Base-by-base conservation (phyloP, 1,284 basidiomycete genomes). In the Leccinum subfulvum region DNA sequence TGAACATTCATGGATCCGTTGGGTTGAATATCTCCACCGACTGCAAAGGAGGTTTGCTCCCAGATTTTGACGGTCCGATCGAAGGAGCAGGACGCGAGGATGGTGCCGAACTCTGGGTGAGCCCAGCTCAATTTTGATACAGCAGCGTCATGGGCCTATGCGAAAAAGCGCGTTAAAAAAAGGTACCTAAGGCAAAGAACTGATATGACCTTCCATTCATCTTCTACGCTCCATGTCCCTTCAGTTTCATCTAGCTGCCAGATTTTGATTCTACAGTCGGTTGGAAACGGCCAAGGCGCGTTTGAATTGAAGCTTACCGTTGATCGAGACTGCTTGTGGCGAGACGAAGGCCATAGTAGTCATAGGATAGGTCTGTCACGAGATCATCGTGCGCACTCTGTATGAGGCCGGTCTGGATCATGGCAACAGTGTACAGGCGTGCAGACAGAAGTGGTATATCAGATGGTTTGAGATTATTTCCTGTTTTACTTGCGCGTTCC, bases 21-120 rank as follows among this genome's bases (percentile, higher is more conserved):
- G 39, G 71, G 68, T 52, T 80, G 76, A 44, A 73, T 47, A 52
- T 80, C 77, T 33, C 73, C 64, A n/a, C 75, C 68, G 55, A 72
- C 65, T 44, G 70, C 60, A 49, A 76, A 74, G 9, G 77, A 75
- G 1, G 77, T 78, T 69, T 92, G 90, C 73, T 95, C 93, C 94
- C 94, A 97, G 18, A 97, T 84, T 75, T 95, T 91, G 61, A 94
- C 90, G 0, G 91, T 92, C 16, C 94, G 85, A 76, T 97, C 95
- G 70, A 94, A 94, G 1, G 91, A 94, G 6, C 86, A 86, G 0
- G 91, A 93, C 0, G 93, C 93, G 60, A 97, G 80, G 60, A 97
- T 84, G 1, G 87, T 85, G 10, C 94, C 94, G 66, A 94, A 94
- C 73, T 95, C 88, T 6, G 95, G 94, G 71, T 95, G 93, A 2